These are phyloP conservation scores for Diddensiella caesifluorescens DNA, from an alignment of 805 yeast species.

Conservation along the genomic window DNA sequence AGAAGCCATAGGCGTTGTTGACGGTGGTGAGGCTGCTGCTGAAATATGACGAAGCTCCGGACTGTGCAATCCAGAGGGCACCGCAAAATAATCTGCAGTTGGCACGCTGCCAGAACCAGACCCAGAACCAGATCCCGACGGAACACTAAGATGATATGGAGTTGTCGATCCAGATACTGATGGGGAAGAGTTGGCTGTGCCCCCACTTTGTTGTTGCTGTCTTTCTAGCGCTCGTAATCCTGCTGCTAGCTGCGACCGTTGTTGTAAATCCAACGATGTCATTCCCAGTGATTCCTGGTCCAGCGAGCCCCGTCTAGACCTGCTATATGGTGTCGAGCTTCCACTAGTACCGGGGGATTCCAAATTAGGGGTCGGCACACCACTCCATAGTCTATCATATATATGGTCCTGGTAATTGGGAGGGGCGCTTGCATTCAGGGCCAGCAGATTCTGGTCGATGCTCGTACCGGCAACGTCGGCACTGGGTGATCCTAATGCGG, in stretches of 20 bases:
- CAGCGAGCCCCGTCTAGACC: slow-evolving; percentile 32
- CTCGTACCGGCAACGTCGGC: neutral
- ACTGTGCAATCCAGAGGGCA: slow-evolving; percentile 7
- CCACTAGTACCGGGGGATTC: slow-evolving; percentile 37
- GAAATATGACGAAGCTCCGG: slow-evolving; percentile 19
- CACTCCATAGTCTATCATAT: slow-evolving; percentile 71
- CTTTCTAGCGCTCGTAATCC: slow-evolving; percentile 36
- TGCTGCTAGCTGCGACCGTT: slow-evolving; percentile 36
- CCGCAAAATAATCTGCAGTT: slow-evolving; percentile 6
- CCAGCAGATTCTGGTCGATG: neutral
- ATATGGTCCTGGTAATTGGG: slow-evolving; percentile 76
- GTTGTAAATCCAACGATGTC: slow-evolving; percentile 28
- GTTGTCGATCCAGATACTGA: slow-evolving; percentile 8
- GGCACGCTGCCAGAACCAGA: slow-evolving; percentile 3
- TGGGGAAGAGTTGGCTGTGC: slow-evolving; percentile 5
- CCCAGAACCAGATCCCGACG: slow-evolving; percentile 11
- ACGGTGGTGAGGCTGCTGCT: too few relatives aligned
- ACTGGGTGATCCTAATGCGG: slow-evolving; percentile 7
- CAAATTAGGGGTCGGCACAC: slow-evolving; percentile 39
- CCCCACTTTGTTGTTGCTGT: slow-evolving; percentile 19
- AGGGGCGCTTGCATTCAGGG: slow-evolving; percentile 53
- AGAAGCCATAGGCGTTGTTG: slow-evolving; percentile 11
- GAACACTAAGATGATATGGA: neutral
- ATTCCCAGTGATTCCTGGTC: slow-evolving; percentile 23
- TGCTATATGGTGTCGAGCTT: slow-evolving; percentile 34